These are phyloP conservation scores for Venturia carpophila DNA, from an alignment of 2,329 filamentous ascomycete genomes.

Conservation along the genomic window DNA sequence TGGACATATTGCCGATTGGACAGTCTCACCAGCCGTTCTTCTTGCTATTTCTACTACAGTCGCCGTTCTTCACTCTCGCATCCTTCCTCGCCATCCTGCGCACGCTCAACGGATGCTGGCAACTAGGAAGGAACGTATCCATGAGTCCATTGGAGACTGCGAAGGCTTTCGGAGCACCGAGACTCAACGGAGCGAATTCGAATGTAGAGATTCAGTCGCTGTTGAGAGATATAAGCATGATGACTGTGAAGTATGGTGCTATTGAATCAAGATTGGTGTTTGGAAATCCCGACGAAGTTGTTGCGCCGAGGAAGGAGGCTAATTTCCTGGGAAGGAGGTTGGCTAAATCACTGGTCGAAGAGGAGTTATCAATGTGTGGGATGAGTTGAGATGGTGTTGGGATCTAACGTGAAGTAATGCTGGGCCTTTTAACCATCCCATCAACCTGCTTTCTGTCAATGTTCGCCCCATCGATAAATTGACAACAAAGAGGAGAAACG, in stretches of 20 bases:
- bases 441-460: no score
- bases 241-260: background rate
- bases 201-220: background rate
- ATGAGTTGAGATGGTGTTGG: no score
- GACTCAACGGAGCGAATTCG: background rate
- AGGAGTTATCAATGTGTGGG: background rate
- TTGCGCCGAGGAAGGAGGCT: background rate
- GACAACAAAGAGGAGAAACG: no score
- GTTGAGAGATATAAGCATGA: background rate
- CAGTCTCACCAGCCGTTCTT: background rate
- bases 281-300: background rate
- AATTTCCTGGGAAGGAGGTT: background rate
- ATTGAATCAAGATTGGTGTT: background rate
- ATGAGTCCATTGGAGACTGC: constrained; percentile 10
- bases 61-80: background rate
- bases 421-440: no score
- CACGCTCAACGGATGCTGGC: constrained; percentile 10
- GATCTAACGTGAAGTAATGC: no score
- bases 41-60: constrained; percentile 6
- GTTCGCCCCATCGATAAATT: no score
- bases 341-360: background rate
- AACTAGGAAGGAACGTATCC: constrained; percentile 1
- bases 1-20: background rate
- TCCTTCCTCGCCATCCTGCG: background rate
- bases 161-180: constrained; percentile 8